Conservation (phyloP, 1,139 yeast species). For the Zygotorulaspora mrakii region DNA sequence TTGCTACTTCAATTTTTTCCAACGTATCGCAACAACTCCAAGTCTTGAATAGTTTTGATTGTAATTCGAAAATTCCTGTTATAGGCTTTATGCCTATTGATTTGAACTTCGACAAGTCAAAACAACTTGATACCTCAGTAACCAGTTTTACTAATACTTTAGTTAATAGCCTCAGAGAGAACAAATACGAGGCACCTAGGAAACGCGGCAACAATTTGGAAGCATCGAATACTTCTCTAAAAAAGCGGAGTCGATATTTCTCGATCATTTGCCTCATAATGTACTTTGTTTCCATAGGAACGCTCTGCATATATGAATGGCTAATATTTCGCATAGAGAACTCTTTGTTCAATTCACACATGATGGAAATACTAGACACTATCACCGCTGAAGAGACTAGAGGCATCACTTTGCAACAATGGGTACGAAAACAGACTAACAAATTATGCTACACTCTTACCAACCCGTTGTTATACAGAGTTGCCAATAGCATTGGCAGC, state of each 20-base stretch:
- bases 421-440: slow-evolving; percentile 3
- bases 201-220: not conserved
- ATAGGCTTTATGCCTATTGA: not conserved
- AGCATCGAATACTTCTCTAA: not conserved
- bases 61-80: not conserved
- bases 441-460: slow-evolving; percentile 7
- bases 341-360: slow-evolving; percentile 10
- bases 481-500: slow-evolving; percentile 6
- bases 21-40: slow-evolving; percentile 9
- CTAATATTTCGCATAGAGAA: slow-evolving; percentile 10
- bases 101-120: slow-evolving; percentile 6
- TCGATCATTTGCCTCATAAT: slow-evolving; percentile 5
- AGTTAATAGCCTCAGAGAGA: too few relatives aligned
- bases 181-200: too few relatives aligned
- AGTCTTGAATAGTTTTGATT: not conserved
- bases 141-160: slow-evolving; percentile 2
- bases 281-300: slow-evolving; percentile 5
- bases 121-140: not conserved
- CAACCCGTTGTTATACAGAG: slow-evolving; percentile 6
- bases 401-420: slow-evolving; percentile 10
- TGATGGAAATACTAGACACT: slow-evolving; percentile 6
- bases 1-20: slow-evolving; percentile 10
- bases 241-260: slow-evolving; percentile 5
- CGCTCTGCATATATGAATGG: slow-evolving; percentile 10
- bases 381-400: slow-evolving; percentile 1